Evolutionary conservation across 75 land plant genomes (phyloP), one percentile per base, ranked within the genome.

Genomic region (Azolla pinnata): DNA sequence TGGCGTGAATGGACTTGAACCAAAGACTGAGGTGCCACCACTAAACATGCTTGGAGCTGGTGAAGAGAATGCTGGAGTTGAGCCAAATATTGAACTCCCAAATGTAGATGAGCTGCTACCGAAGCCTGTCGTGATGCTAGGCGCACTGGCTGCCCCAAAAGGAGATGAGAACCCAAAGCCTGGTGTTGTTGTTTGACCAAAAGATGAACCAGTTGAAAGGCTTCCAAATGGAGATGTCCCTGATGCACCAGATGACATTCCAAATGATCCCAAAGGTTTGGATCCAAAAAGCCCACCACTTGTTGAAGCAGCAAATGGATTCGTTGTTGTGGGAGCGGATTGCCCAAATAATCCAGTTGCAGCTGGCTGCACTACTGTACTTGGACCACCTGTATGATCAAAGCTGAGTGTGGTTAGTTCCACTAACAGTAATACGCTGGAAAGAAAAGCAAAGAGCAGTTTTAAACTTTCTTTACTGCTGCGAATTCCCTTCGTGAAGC

Each of bases 361-460:
- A 61, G 82, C 61, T 54, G 76, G 87, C 27, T 62, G 65, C 30
- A 67, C 55, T 56, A 80, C 80, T 56, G 90, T 73, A 68, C 55
- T 76, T 31, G 90, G 87, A 3, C 91, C 96, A 47, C 96, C 96
- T 90, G 83, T 7, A 32, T 47, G 19, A 35, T 35, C 40, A 35
- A 35, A 35, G 12, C 40, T 5, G 40, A 35, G 12, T 5, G 10
- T 5, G 5, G 40, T 35, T 35, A 5, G 40, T 35, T 5, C 5
- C 40, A 5, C 5, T 35, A 5, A 35, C 40, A 35, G 40, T 35
- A 35, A 5, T 35, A 12, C 40, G 12, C 40, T 35, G 40, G n/a
- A n/a, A n/a, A n/a, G n/a, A n/a, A n/a, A n/a, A n/a, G n/a, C n/a
- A n/a, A n/a, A n/a, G n/a, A n/a, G n/a, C n/a, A n/a, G n/a, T n/a